A percentile compares a stretch with the other conserved stretches of the same genome.
Conservation (phyloP, 225 moss, liverwort and hornwort species). For the Pseudoscleropodium purum region DNA sequence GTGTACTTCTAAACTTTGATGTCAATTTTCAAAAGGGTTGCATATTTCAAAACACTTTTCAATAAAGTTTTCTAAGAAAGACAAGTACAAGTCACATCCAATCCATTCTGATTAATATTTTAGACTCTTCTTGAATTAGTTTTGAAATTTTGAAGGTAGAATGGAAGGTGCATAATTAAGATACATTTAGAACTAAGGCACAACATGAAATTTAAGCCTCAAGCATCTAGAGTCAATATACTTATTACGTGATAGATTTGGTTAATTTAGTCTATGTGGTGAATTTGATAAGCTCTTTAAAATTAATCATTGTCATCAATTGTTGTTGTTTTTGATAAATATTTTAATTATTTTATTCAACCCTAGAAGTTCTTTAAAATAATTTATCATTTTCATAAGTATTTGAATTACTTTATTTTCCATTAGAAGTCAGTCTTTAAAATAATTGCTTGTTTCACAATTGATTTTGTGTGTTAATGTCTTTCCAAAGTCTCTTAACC, state of each 20-base stretch:
- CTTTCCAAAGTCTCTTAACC: neutral
- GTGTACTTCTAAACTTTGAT: neutral
- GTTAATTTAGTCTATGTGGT: neutral
- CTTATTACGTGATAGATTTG: neutral
- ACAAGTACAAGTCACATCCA: neutral
- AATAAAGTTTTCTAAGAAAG: rapidly evolving
- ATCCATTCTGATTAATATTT: neutral
- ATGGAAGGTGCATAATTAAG: neutral
- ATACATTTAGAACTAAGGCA: no score
- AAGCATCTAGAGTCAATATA: neutral
- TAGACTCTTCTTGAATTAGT: neutral
- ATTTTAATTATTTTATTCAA: no score
- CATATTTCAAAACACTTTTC: neutral
- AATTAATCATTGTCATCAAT: no score
- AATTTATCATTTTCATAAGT: no score
- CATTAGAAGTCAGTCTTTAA: no score
- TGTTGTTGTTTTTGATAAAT: no score
- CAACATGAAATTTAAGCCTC: neutral
- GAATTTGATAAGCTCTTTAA: no score
- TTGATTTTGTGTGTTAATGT: neutral
- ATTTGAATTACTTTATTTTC: no score
- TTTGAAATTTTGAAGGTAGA: neutral
- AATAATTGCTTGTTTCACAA: neutral
- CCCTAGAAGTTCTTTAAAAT: no score
- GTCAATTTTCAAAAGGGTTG: neutral